Conservation (phyloP, 192 early-diverging fungal species). For the Paraglomus brasilianum region DNA sequence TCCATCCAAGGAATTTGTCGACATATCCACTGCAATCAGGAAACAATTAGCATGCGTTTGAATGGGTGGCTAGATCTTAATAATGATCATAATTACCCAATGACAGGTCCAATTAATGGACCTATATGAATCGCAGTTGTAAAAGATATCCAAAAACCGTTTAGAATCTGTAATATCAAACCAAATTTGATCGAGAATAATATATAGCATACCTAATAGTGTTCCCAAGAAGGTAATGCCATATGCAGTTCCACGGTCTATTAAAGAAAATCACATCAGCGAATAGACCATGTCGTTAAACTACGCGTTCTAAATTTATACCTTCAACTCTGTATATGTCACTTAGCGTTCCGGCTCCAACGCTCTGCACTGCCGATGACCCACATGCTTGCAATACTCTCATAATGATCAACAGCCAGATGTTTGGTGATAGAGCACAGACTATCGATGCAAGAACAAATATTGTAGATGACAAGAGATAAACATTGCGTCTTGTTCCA, state of each 20-base stretch:
- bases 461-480: slow-evolving; percentile 38
- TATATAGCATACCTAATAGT: slow-evolving; percentile 25
- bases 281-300: too few relatives aligned
- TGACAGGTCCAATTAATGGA: slow-evolving; percentile 42
- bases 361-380: slow-evolving; percentile 32
- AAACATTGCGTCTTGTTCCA: slow-evolving; percentile 38
- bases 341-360: slow-evolving; percentile 40
- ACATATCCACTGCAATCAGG: background rate
- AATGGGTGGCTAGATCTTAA: background rate
- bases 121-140: background rate
- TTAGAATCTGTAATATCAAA: background rate
- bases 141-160: background rate
- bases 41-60: background rate
- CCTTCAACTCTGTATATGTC: slow-evolving; percentile 33
- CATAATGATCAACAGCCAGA: slow-evolving; percentile 43
- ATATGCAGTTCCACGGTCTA: slow-evolving; percentile 40
- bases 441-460: slow-evolving; percentile 39
- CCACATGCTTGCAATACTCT: slow-evolving; percentile 41
- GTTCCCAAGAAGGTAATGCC: slow-evolving; percentile 40
- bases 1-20: background rate
- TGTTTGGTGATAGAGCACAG: slow-evolving; percentile 35
- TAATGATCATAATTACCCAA: slow-evolving; percentile 36
- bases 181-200: background rate
- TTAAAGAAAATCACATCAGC: background rate
- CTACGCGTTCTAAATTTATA: background rate